Evolutionary conservation across 1,139 yeast species (phyloP).

Genomic region (Candida tropicalis): DNA sequence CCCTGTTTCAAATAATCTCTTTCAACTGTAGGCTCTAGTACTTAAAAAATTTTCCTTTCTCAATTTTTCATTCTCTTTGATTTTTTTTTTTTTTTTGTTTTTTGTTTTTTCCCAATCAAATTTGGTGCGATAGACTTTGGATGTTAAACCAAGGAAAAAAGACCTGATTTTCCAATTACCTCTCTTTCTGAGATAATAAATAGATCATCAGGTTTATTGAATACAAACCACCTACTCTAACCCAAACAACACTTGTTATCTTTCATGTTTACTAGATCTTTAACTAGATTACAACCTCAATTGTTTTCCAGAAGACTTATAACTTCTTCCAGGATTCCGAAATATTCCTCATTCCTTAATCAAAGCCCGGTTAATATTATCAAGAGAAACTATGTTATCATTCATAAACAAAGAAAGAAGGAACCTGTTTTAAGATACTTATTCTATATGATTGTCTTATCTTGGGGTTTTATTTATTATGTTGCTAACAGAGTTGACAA

Average conservation of each 20-base stretch:
- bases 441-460: slow-evolving; percentile 49
- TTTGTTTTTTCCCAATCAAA: background rate
- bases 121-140: background rate
- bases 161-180: background rate
- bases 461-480: slow-evolving; percentile 55
- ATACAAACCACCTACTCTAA: no score
- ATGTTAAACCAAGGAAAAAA: background rate
- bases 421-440: slow-evolving; percentile 52
- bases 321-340: background rate
- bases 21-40: no score
- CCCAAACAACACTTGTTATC: background rate
- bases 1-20: no score
- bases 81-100: background rate
- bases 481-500: slow-evolving; percentile 58
- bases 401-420: slow-evolving; percentile 13
- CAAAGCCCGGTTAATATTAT: slow-evolving; percentile 4
- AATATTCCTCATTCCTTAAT: slow-evolving; percentile 1
- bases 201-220: no score
- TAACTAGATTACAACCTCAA: slow-evolving; percentile 1
- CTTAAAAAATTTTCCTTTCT: slow-evolving; percentile 1
- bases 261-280: slow-evolving; percentile 3
- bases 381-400: slow-evolving; percentile 14
- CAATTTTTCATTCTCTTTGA: background rate
- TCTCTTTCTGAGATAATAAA: background rate
- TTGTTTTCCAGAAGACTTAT: background rate